Percentiles rank a stretch among this genome's conserved stretches.
phyloP scores from a whole-genome alignment of 371 early-diverging fungal species.

The Mucor piriformis region DNA sequence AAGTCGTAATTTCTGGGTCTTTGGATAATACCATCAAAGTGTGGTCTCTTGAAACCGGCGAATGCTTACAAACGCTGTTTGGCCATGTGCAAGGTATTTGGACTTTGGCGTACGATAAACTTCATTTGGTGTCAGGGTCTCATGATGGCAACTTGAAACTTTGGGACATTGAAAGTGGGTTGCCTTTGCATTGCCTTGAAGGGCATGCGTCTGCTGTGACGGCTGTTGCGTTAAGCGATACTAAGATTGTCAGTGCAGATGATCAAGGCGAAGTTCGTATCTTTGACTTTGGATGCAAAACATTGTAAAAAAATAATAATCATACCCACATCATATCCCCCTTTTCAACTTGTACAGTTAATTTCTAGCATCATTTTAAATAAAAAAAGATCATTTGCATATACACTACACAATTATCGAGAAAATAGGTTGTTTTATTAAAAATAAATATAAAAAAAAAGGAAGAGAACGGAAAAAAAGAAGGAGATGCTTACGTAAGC shows the following conservation, averaged over 20 bases:
- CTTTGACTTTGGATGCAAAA: conserved; percentile 64
- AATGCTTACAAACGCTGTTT: conserved; percentile 78
- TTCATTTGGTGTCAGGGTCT: conserved; percentile 86
- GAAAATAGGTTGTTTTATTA: too few species aligned
- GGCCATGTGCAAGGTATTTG: conserved; percentile 91
- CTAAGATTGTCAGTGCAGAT: conserved; percentile 80
- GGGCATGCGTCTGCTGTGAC: conserved; percentile 67
- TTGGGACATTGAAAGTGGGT: conserved; percentile 89
- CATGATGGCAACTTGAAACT: conserved; percentile 84
- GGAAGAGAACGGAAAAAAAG: too few species aligned
- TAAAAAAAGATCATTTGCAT: not conserved
- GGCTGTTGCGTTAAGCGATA: conserved; percentile 77
- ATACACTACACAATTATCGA: too few species aligned
- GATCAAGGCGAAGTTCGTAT: conserved; percentile 76
- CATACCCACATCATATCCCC: not conserved
- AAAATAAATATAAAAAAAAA: too few species aligned
- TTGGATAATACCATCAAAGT: conserved; percentile 87
- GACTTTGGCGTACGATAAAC: conserved; percentile 80
- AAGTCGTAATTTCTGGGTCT: conserved; percentile 77
- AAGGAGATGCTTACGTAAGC: too few species aligned
- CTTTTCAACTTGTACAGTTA: not conserved
- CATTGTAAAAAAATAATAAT: too few species aligned
- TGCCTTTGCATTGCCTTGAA: conserved; percentile 69
- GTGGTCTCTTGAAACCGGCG: conserved; percentile 79
- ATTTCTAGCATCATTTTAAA: not conserved